Conservation (phyloP, 345 rosid genomes). For the Eucalyptus regnans region DNA sequence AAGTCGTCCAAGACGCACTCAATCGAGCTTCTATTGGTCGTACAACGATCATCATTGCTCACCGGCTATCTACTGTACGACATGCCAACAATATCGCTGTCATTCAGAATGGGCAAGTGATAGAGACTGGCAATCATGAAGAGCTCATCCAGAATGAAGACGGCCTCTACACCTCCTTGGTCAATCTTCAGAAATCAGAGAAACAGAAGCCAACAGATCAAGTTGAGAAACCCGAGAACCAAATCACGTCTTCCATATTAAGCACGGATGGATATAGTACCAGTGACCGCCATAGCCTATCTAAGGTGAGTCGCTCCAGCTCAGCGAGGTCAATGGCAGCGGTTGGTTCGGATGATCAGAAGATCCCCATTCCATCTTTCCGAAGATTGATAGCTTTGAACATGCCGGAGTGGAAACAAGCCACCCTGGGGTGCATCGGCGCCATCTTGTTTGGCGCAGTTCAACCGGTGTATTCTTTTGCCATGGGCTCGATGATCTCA, state of each 20-base stretch:
- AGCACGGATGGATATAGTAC: slow-evolving; percentile 14
- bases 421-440: slow-evolving; percentile 34
- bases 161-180: slow-evolving; percentile 42
- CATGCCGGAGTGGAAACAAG: slow-evolving; percentile 62
- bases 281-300: slow-evolving; percentile 26
- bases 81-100: slow-evolving; percentile 46
- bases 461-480: slow-evolving; percentile 43
- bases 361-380: slow-evolving; percentile 31
- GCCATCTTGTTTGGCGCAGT: slow-evolving; percentile 50
- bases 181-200: slow-evolving; percentile 37
- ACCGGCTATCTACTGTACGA: slow-evolving; percentile 65
- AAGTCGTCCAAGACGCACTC: slow-evolving; percentile 52
- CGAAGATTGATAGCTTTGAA: slow-evolving; percentile 47
- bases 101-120: slow-evolving; percentile 30
- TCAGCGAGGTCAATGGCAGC: slow-evolving; percentile 18
- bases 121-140: slow-evolving; percentile 52
- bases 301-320: slow-evolving; percentile 45
- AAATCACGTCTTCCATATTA: slow-evolving; percentile 2
- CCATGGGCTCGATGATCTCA: slow-evolving; percentile 41
- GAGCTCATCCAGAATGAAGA: slow-evolving; percentile 26
- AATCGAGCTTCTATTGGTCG: slow-evolving; percentile 57
- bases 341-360: neutral
- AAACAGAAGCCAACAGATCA: slow-evolving; percentile 1
- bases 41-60: slow-evolving; percentile 59
- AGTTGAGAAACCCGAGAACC: neutral